phyloP scores from a whole-genome alignment of 345 rosid species.

The Isatis tinctoria region DNA sequence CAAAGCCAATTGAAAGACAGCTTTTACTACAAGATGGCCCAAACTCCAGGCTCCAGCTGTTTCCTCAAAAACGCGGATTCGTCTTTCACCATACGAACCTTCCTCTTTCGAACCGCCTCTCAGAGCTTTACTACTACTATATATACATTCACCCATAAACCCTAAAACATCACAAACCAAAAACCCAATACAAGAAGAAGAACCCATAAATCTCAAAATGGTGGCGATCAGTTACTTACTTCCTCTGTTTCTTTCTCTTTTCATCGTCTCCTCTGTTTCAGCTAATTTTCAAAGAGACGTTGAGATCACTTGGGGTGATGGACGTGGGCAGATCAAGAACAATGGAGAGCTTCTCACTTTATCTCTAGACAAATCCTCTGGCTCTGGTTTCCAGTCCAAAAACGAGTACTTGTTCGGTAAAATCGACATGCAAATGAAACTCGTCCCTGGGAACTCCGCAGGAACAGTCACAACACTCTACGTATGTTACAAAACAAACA shows the following conservation, averaged over 20 bases:
- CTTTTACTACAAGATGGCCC: constrained; percentile 24
- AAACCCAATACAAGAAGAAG: background rate
- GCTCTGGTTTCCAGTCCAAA: constrained; percentile 36
- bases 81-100: constrained; percentile 10
- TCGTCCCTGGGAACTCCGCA: constrained; percentile 58
- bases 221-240: constrained; percentile 6
- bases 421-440: constrained; percentile 54
- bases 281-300: constrained; percentile 33
- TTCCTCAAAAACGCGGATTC: constrained; percentile 12
- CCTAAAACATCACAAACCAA: constrained; percentile 1
- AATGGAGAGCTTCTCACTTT: constrained; percentile 36
- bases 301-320: constrained; percentile 36
- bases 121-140: constrained; percentile 4
- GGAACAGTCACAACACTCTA: constrained; percentile 58
- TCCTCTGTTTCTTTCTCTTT: constrained; percentile 17
- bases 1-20: constrained; percentile 19
- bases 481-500: constrained; percentile 24
- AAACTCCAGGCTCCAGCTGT: constrained; percentile 28
- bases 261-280: constrained; percentile 19
- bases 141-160: constrained; percentile 15
- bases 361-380: constrained; percentile 29
- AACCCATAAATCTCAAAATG: constrained; percentile 10
- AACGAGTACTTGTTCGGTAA: constrained; percentile 42
- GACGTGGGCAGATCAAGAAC: constrained; percentile 31
- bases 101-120: constrained; percentile 1